Conservation (phyloP, 805 yeast species). For the Metschnikowia henanensis region DNA sequence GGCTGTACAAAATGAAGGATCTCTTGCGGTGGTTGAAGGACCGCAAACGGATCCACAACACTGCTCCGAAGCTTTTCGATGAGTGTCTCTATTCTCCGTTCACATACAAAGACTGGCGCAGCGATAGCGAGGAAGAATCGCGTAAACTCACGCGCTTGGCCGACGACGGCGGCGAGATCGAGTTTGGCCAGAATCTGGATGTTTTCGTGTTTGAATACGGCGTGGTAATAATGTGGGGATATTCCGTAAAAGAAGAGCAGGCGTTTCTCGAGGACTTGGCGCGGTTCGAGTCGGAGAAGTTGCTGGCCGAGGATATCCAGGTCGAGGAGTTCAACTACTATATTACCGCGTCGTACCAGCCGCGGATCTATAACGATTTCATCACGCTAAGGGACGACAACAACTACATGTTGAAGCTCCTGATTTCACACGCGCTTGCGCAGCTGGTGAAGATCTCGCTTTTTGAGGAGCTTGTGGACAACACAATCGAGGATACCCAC, state of each 20-base stretch:
- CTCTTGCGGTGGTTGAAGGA: slow-evolving; percentile 83
- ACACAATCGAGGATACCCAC: slow-evolving; percentile 95
- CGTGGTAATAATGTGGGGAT: slow-evolving; percentile 98
- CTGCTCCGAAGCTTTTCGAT: slow-evolving; percentile 86
- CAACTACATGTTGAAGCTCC: slow-evolving; percentile 88
- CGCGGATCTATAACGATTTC: slow-evolving; percentile 93
- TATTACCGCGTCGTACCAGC: slow-evolving; percentile 91
- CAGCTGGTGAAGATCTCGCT: slow-evolving; percentile 94
- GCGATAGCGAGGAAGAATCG: slow-evolving; percentile 42
- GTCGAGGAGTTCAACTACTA: slow-evolving; percentile 94
- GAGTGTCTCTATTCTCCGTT: slow-evolving; percentile 95
- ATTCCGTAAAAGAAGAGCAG: slow-evolving; percentile 76
- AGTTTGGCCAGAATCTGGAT: slow-evolving; percentile 78
- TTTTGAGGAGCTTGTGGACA: slow-evolving; percentile 94
- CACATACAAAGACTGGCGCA: slow-evolving; percentile 75
- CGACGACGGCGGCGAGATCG: slow-evolving; percentile 95
- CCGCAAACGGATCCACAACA: slow-evolving; percentile 67
- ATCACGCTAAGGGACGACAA: slow-evolving; percentile 87
- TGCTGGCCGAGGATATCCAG: slow-evolving; percentile 90
- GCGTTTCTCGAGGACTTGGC: slow-evolving; percentile 82
- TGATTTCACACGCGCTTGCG: slow-evolving; percentile 94
- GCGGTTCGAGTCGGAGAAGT: slow-evolving; percentile 88
- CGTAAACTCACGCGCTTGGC: slow-evolving; percentile 62
- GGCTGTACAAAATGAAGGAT: slow-evolving; percentile 88
- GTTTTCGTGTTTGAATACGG: slow-evolving; percentile 93